Base-by-base conservation (phyloP, 2,329 filamentous ascomycete genomes). In the Fusarium circinatum region DNA sequence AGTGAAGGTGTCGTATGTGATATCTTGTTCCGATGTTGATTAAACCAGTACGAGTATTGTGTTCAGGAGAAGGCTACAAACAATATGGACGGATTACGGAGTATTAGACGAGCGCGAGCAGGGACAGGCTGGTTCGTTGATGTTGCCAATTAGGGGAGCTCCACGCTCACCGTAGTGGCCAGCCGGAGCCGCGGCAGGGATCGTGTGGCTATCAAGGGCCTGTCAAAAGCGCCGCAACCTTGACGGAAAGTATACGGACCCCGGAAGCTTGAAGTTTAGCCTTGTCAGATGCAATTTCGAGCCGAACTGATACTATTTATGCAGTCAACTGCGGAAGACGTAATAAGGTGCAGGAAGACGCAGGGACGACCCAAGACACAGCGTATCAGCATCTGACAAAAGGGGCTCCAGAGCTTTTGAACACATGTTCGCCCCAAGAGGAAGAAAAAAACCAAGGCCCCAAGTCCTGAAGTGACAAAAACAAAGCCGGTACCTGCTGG, bases 81-180 rank as follows among this genome's bases (percentile, higher is more conserved):
- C 69, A 71, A 62, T 70, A 41, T 41, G 51, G 36, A 55, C 34
- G 51, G 51, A 41, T 55, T 55, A 73, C 42, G 56, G 56, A 51
- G 24, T 59, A 75, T 48, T 61, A 65, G 61, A 73, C 63, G 65
- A 66, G 48, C 62, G 61, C 51, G 62, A 51, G 59, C 72, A 75
- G 71, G 76, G 70, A 71, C 75, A 70, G 75, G 68, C 71, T 70
- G 68, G 76, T 71, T 75, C 30, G 63, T 74, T 68, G 73, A 68
- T 73, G 69, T 63, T 74, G 73, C 76, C 61, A 74, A 77, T 78
- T 75, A 65, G 75, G 71, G 70, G 58, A 78, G 74, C 74, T 78
- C 75, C 76, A 78, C 76, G 75, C 56, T 64, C 69, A 55, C 51
- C 51, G 51, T 58, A 75, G 68, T 52, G 63, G 68, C 41, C 68